phyloP scores from a whole-genome alignment of 441 rosid genomes.

The Syzygium syzygioides region DNA sequence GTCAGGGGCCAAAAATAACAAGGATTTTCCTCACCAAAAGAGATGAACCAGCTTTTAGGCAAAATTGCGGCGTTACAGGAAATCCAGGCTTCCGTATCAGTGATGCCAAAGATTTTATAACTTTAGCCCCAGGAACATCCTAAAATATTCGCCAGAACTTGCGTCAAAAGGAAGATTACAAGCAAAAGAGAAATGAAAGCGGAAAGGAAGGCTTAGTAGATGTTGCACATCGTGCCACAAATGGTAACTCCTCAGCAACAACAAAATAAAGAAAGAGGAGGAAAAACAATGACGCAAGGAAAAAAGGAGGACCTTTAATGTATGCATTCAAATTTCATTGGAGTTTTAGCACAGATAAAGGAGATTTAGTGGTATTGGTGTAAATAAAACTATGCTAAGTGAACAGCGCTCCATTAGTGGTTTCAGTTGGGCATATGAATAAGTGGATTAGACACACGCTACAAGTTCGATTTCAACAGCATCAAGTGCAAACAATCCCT shows the following conservation, averaged over 20 bases:
- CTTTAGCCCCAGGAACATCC: conserved; percentile 69
- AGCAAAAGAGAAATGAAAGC: background rate
- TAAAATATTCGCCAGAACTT: conserved; percentile 9
- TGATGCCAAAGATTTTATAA: conserved; percentile 51
- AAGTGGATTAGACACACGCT: background rate
- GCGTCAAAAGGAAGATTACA: background rate
- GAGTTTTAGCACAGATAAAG: background rate
- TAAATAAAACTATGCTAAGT: background rate
- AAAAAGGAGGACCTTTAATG: background rate
- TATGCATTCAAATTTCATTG: background rate
- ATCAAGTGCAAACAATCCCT: background rate
- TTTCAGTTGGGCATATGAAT: background rate
- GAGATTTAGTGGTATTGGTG: background rate
- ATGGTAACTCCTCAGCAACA: background rate
- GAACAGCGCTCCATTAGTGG: background rate
- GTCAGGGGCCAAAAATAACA: background rate
- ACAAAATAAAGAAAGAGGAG: background rate
- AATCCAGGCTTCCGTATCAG: conserved; percentile 59
- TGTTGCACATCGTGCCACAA: background rate
- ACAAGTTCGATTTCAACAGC: background rate
- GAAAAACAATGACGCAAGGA: background rate
- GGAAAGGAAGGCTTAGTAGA: background rate
- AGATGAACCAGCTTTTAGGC: conserved; percentile 69
- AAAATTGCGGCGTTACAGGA: conserved; percentile 65
- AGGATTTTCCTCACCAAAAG: conserved; percentile 55